Evolutionary conservation across 2,329 filamentous ascomycete genomes (phyloP).

Genomic region (Dendryphion nanum): DNA sequence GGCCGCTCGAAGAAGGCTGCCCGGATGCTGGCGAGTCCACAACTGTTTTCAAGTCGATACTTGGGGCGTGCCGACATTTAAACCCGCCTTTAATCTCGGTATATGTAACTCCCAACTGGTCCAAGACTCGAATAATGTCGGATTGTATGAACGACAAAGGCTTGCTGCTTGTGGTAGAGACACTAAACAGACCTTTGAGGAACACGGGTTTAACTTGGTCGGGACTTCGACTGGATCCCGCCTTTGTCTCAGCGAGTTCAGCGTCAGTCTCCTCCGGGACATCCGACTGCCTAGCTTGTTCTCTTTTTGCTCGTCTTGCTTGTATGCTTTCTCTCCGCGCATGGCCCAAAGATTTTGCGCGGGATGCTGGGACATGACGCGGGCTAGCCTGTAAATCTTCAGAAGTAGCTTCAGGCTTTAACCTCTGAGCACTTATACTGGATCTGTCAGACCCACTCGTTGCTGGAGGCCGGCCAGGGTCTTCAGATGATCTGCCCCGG

Average conservation of each 20-base stretch:
- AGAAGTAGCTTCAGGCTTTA: slow-evolving; percentile 52
- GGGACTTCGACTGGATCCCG: slow-evolving; percentile 58
- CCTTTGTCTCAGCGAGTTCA: slow-evolving; percentile 60
- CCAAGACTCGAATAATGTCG: slow-evolving; percentile 87
- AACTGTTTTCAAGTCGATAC: slow-evolving; percentile 79
- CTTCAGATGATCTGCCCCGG: slow-evolving; percentile 54
- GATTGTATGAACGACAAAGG: slow-evolving; percentile 80
- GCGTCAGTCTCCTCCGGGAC: slow-evolving; percentile 89
- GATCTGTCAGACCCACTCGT: slow-evolving; percentile 81
- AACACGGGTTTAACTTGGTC: slow-evolving; percentile 92
- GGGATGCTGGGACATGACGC: slow-evolving; percentile 37
- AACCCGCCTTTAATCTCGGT: slow-evolving; percentile 93
- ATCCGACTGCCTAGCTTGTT: slow-evolving; percentile 70
- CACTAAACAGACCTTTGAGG: slow-evolving; percentile 94
- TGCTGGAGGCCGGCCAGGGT: slow-evolving; percentile 62
- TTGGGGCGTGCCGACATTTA: slow-evolving; percentile 81
- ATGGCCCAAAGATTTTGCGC: slow-evolving; percentile 86
- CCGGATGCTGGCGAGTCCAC: slow-evolving; percentile 52
- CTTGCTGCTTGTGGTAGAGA: slow-evolving; percentile 92
- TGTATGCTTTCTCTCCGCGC: slow-evolving; percentile 90
- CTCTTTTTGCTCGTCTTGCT: slow-evolving; percentile 71
- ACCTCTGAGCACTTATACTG: slow-evolving; percentile 47
- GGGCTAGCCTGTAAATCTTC: slow-evolving; percentile 44
- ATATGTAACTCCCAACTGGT: slow-evolving; percentile 85
- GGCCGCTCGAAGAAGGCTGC: slow-evolving; percentile 40